Base-by-base conservation (phyloP, 1,284 basidiomycete species). In the Schizophyllum amplum region DNA sequence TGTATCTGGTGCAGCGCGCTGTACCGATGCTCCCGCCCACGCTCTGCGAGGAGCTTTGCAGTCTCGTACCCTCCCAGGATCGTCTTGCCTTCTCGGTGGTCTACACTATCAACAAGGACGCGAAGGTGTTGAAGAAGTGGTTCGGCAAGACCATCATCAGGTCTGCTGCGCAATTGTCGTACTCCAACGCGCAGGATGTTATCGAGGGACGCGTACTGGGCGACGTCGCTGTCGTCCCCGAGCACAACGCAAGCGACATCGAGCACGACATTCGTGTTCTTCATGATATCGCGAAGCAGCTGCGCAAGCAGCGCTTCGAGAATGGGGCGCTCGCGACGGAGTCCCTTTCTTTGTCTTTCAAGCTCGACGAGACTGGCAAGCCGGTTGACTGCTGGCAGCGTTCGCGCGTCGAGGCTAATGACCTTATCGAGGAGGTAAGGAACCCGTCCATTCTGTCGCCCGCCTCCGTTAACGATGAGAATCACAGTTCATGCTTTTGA, bases 1-100 rank as follows among this genome's bases (percentile, higher is more conserved):
- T 99, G 53, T 98, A 98, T 69, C 86, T 99, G 48, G 87, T 98
- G 47, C 96, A 98, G 70, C 86, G 94, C 51, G 86, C 90, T 25
- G 94, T 98, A 9, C 94, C 95, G 0, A 99, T 99, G 96, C 79
- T 99, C 5, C 96, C 96, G 1, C 93, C 94, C 24, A 79, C 86
- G 9, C 77, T 99, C 47, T 91, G 88, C 66, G 94, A 98, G 70
- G 85, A 96, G 66, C 79, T 96, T 22, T 99, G 97, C 76, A 95
- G 92, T 73, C 81, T 99, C 54, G 80, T 86, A 50, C 92, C 94
- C 5, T 87, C 86, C 17, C 80, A 86, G 62, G 96, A 98, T 61
- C 87, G 95, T 57, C 81, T 99, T 51, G 82, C 94, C 2, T 97
- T 98, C 77, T 90, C 92, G 6, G 83, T 86, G 55, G 72, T 93